A percentile compares a stretch with the other conserved stretches of the same genome.
Evolutionary conservation across 2,329 filamentous ascomycete species (phyloP).

Genomic region (Colletotrichum sublineola): DNA sequence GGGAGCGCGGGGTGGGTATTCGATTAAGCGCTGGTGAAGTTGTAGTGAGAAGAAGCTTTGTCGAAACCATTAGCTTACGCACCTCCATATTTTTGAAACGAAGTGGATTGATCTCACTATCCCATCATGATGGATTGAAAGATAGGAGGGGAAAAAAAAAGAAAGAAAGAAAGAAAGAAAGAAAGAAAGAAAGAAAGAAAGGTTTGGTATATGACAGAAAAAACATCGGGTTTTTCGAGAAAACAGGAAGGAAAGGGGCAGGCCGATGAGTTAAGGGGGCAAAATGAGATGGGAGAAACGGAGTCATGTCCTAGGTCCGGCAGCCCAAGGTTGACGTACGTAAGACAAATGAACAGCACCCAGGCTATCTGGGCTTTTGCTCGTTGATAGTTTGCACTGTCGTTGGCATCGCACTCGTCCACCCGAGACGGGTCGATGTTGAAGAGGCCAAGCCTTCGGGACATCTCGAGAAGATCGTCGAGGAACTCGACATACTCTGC

Average conservation of each 20-base stretch:
- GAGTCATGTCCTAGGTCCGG: not conserved
- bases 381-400: not conserved
- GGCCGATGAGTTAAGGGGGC: accelerated
- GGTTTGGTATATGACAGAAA: too few relatives aligned
- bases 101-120: not conserved
- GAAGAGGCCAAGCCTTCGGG: constrained; percentile 8
- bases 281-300: not conserved
- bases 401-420: not conserved
- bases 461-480: not conserved
- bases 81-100: not conserved
- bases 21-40: not conserved
- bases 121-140: not conserved
- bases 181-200: not conserved
- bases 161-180: too few relatives aligned
- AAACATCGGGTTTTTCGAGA: not conserved
- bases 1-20: not conserved
- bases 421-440: not conserved
- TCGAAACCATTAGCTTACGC: not conserved
- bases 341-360: constrained; percentile 3
- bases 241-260: not conserved
- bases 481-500: constrained; percentile 14
- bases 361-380: constrained; percentile 6
- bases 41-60: constrained; percentile 9
- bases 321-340: not conserved
- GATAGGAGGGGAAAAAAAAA: too few relatives aligned